Conservation (phyloP, 2,329 filamentous ascomycete species). For the Colletotrichum shisoi region DNA sequence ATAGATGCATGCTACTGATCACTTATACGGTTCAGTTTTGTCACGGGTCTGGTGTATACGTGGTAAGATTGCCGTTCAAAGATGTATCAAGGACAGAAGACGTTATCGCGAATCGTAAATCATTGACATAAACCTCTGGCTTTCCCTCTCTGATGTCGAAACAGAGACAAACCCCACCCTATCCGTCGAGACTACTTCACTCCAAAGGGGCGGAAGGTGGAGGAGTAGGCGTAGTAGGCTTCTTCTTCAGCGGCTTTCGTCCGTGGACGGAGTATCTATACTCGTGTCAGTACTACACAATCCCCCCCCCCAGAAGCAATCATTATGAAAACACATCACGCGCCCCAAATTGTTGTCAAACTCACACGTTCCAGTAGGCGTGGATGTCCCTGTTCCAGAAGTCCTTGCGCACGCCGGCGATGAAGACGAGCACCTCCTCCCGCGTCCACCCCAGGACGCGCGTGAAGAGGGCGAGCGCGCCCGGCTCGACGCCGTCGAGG, state of each 20-base stretch:
- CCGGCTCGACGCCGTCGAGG: constrained; percentile 44
- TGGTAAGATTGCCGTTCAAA: too few species aligned
- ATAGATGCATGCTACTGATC: too few species aligned
- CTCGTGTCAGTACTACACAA: neutral
- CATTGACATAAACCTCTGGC: too few species aligned
- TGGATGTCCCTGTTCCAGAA: constrained; percentile 42
- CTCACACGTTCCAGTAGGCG: constrained; percentile 48
- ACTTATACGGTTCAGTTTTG: too few species aligned
- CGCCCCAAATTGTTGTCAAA: neutral
- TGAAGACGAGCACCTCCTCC: constrained; percentile 21
- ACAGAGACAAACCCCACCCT: too few species aligned
- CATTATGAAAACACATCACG: too few species aligned
- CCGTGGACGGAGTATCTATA: constrained; percentile 7
- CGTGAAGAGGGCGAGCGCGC: constrained; percentile 42
- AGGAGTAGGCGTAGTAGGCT: neutral
- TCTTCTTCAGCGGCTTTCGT: neutral
- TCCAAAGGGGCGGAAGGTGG: neutral
- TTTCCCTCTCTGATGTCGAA: neutral
- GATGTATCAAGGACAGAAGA: neutral
- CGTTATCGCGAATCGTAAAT: neutral
- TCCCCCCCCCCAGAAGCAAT: too few species aligned
- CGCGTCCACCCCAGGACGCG: constrained; percentile 28
- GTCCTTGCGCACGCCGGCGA: constrained; percentile 38
- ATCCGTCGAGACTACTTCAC: neutral
- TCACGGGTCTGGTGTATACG: too few species aligned